Conservation (phyloP, 164 flowering plant species). For the Piper longum region DNA sequence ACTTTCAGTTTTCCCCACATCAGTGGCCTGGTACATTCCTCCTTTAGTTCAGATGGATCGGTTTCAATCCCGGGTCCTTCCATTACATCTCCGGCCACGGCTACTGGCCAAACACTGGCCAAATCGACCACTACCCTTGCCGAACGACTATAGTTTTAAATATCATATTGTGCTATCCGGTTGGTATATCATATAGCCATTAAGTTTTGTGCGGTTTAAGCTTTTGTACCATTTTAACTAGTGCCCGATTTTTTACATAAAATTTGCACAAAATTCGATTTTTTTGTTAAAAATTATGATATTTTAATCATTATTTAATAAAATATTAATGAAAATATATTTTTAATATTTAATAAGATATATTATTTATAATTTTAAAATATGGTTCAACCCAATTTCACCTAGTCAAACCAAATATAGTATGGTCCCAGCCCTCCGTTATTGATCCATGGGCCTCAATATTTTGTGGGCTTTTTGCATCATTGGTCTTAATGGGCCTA, state of each 20-base stretch:
- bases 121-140: slow-evolving; percentile 51
- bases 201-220: no score
- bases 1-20: slow-evolving; percentile 57
- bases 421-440: slow-evolving; percentile 56
- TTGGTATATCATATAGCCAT: no score
- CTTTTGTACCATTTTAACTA: no score
- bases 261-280: no score
- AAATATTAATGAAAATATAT: no score
- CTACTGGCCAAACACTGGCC: slow-evolving; percentile 41
- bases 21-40: slow-evolving; percentile 66
- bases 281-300: no score
- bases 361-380: no score
- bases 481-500: slow-evolving; percentile 56
- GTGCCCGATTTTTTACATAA: no score
- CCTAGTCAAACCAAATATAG: slow-evolving; percentile 48
- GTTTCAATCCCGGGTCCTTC: slow-evolving; percentile 59
- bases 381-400: neutral
- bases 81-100: slow-evolving; percentile 32
- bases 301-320: no score
- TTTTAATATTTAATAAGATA: no score
- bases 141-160: slow-evolving; percentile 39
- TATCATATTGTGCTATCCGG: no score
- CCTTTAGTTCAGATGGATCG: slow-evolving; percentile 64
- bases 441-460: slow-evolving; percentile 78
- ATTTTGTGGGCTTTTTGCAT: slow-evolving; percentile 43